These are phyloP conservation scores for Penstemon davidsonii DNA, from an alignment of 257 asterid genomes.

Conservation along the genomic window DNA sequence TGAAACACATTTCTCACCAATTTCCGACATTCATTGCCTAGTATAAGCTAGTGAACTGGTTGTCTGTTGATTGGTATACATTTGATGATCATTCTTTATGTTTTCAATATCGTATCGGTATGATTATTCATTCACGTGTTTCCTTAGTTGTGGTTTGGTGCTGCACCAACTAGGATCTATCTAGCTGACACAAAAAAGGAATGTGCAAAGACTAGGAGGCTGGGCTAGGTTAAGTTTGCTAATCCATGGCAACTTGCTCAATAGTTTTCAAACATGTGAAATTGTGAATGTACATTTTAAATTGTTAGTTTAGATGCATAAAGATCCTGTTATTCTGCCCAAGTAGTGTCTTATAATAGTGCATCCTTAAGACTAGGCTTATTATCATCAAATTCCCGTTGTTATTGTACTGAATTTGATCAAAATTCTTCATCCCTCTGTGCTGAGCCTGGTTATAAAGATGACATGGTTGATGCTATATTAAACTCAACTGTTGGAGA, in stretches of 20 bases:
- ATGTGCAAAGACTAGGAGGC: conserved; percentile 6
- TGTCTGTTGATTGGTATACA: conserved; percentile 4
- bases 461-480: not conserved
- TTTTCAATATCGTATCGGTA: not conserved
- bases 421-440: conserved; percentile 21
- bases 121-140: conserved; percentile 7
- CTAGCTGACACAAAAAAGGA: not conserved
- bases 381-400: conserved; percentile 1
- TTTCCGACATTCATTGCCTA: not conserved
- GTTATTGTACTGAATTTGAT: conserved; percentile 15
- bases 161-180: not conserved
- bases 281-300: conserved; percentile 7
- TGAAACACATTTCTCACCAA: not conserved
- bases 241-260: not conserved
- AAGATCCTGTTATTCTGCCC: not conserved
- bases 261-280: conserved; percentile 4
- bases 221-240: conserved; percentile 14
- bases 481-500: conserved; percentile 18
- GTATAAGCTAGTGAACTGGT: not conserved
- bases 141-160: conserved; percentile 3
- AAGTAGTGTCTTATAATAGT: not conserved
- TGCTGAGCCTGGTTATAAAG: conserved; percentile 16
- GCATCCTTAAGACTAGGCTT: conserved; percentile 18
- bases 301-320: not conserved
- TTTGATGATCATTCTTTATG: conserved; percentile 2